A percentile compares a stretch with the other conserved stretches of the same genome.
Evolutionary conservation across 768 basidiomycete genomes (phyloP).

Genomic region (Suillus weaverae): DNA sequence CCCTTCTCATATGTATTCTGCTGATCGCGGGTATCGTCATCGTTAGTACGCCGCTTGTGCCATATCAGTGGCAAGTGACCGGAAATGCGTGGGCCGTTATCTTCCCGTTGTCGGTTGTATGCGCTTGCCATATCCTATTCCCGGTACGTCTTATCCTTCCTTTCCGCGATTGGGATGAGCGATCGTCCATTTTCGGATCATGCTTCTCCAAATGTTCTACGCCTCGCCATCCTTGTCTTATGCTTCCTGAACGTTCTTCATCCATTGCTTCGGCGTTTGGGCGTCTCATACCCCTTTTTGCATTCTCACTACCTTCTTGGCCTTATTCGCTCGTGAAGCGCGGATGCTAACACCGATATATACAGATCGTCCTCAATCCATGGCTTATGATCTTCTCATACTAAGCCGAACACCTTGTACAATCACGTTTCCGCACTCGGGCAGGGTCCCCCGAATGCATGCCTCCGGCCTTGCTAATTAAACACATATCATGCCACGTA

Average conservation of each 20-base stretch:
- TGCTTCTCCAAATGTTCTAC: background rate
- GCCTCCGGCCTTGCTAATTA: background rate
- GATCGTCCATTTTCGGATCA: background rate
- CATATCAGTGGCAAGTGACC: constrained; percentile 63
- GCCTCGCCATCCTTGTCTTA: background rate
- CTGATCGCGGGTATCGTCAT: constrained; percentile 59
- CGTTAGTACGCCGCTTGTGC: constrained; percentile 52
- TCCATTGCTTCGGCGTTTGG: constrained; percentile 1
- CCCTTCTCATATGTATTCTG: constrained; percentile 53
- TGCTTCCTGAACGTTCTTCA: constrained; percentile 1
- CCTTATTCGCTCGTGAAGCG: background rate
- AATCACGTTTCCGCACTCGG: background rate
- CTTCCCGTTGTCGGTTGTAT: constrained; percentile 71
- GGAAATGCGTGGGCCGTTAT: constrained; percentile 70
- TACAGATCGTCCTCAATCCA: constrained; percentile 79
- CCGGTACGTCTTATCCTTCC: constrained; percentile 49
- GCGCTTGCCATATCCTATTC: constrained; percentile 68
- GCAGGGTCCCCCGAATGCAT: background rate
- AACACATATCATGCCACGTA: background rate
- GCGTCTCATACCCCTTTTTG: constrained; percentile 35
- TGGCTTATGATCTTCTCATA: constrained; percentile 86
- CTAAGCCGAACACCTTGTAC: constrained; percentile 7
- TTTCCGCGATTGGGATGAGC: background rate
- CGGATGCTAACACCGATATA: constrained; percentile 17
- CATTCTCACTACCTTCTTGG: constrained; percentile 6